These are phyloP conservation scores for Lipomyces kockii DNA, from an alignment of 805 yeast genomes.

Conservation along the genomic window DNA sequence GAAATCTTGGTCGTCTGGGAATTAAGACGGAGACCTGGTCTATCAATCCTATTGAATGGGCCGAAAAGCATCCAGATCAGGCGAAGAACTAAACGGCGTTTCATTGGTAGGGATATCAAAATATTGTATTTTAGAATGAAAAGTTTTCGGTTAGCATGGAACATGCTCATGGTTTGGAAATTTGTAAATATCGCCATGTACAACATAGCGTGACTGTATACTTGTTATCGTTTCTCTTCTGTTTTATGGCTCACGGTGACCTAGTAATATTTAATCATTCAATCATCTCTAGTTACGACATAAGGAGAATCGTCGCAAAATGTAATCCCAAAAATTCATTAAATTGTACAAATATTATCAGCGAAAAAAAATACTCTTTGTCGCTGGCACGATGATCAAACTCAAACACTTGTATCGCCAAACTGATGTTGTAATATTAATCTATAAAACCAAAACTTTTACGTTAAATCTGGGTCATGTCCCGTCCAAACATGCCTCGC, in stretches of 20 bases:
- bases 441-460: neutral
- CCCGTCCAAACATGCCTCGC: slow-evolving; percentile 41
- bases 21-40: slow-evolving; percentile 31
- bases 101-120: neutral
- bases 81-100: neutral
- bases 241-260: neutral
- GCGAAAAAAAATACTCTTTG: neutral
- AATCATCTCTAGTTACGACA: neutral
- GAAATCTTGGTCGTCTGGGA: slow-evolving; percentile 29
- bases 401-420: neutral
- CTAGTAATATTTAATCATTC: neutral
- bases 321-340: neutral
- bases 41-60: slow-evolving; percentile 17
- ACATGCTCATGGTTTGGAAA: neutral
- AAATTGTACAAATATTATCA: neutral
- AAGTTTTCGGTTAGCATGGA: neutral
- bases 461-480: slow-evolving; percentile 33
- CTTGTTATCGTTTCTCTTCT: neutral
- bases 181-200: neutral
- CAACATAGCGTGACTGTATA: neutral
- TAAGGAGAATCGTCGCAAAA: neutral
- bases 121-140: slow-evolving; percentile 3
- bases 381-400: neutral
- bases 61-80: neutral
- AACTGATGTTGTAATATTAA: neutral